Evolutionary conservation across 352 stramenopile species (phyloP), one percentile per base, ranked within the genome.

Genomic region (Globisporangium radiosum): DNA sequence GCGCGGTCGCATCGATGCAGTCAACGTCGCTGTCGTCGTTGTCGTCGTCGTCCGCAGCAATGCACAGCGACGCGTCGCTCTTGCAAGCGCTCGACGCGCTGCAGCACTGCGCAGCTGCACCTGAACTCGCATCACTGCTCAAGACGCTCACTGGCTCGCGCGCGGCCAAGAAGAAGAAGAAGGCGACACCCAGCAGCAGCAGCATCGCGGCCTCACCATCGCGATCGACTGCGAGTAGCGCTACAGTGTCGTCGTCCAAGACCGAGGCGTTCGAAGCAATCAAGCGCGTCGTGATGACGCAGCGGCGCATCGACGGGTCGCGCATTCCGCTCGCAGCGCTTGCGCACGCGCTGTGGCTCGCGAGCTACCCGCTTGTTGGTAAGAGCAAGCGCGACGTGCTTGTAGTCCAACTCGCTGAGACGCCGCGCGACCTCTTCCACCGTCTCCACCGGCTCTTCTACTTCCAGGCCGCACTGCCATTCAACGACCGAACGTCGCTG

Each of bases 401-500:
- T 51, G 70, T 75, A 1, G 60, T 90, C 13, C 71, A 72, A 13
- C 69, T 90, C 48, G 69, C 75, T 10, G 63, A 73, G 6, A 58
- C 54, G 0, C 68, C 60, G 3, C 74, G 71, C 7, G 75, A 85
- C 55, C 45, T 88, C 10, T 82, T 94, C 51, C 58, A 73, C 4
- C 72, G 85, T 3, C 85, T 94, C 69, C 84, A 91, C 61, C 72
- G 78, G 0, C 64, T 94, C 0, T 88, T 86, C 48, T 92, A 94
- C 56, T 78, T 91, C 42, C 75, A 86, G 45, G 72, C 78, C 0
- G 73, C 66, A 0, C 52, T 69, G 54, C 68, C 71, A 4, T 62
- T 60, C 9, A 63, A 11, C n/a, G 25, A 33, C 25, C 25, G 25
- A 33, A 33, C 25, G 25, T 33, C 25, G 25, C 25, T 33, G 25